Evolutionary conservation across 2,329 filamentous ascomycete genomes (phyloP).

Genomic region (Chaetoscypha palmicola): DNA sequence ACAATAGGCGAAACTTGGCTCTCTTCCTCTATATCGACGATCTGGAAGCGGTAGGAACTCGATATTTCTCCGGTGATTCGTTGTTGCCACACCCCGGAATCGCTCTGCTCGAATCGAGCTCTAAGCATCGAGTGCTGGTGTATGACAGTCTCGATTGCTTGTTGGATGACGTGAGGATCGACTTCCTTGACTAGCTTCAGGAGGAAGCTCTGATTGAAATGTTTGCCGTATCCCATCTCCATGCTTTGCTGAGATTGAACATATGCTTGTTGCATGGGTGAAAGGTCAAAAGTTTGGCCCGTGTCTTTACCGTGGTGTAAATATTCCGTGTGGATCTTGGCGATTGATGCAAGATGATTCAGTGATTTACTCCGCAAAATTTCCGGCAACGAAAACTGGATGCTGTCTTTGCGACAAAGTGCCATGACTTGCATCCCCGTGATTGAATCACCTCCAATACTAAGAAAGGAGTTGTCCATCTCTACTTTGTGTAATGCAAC

Average conservation of each 20-base stretch:
- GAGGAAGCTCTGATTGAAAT: constrained; percentile 24
- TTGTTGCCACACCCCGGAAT: constrained; percentile 30
- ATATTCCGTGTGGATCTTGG: background rate
- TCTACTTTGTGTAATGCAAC: constrained; percentile 3
- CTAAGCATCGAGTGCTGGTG: constrained; percentile 34
- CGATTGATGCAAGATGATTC: background rate
- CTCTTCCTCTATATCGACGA: background rate
- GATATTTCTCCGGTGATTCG: constrained; percentile 8
- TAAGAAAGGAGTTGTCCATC: constrained; percentile 10
- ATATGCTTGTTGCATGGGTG: constrained; percentile 24
- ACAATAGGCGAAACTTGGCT: constrained; percentile 4
- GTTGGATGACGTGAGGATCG: background rate
- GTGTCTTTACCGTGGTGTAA: constrained; percentile 5
- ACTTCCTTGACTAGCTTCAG: constrained; percentile 8
- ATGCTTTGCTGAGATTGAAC: constrained; percentile 13
- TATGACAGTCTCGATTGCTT: constrained; percentile 29
- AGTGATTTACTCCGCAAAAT: constrained; percentile 3
- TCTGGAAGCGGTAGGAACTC: constrained; percentile 4
- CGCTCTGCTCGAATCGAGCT: constrained; percentile 29
- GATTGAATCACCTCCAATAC: constrained; percentile 16
- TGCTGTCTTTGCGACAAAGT: constrained; percentile 7
- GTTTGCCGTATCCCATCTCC: constrained; percentile 3
- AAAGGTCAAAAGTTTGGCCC: constrained; percentile 12
- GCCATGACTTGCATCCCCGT: constrained; percentile 16
- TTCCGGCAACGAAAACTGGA: constrained; percentile 1